Base-by-base conservation (phyloP, 1,284 basidiomycete species). In the Fomitiporia mediterranea region DNA sequence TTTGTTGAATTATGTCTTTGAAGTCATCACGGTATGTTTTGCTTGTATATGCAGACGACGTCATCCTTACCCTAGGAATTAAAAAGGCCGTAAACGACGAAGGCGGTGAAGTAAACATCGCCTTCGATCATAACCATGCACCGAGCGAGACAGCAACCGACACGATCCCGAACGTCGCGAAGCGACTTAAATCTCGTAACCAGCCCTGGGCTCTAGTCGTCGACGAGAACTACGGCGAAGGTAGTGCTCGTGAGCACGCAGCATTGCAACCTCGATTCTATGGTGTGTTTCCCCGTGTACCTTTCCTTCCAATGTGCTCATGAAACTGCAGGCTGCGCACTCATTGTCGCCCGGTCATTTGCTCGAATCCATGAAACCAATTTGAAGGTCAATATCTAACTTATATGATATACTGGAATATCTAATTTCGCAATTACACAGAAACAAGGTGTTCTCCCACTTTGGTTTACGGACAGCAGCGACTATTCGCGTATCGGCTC, bases 301-400 rank as follows among this genome's bases (percentile, higher is more conserved):
- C 25, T 28, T 9, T 28, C 43, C 15, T 30, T 25, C 7, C 25
- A 43, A 17, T 27, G 30, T 51, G 56, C 34, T 51, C 17, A 11
- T 43, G 37, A 38, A 2, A 54, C 30, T n/a, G 11, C 58, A 88
- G 91, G 91, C 27, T 93, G 91, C 65, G 81, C 79, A 5, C 74
- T 93, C 74, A 93, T 95, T 64, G 71, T 94, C 54, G 90, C 91
- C 0, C 81, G 94, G 32, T 98, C 94, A 2, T 99, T 99, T 66
- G 97, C 97, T 61, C 90, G 97, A 62, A 99, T 99, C 60, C 97
- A 99, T 72, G 94, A 98, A 74, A 98, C 95, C 11, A 98, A 98
- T 73, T 75, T 98, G 60, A 97, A 97, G 78, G 91, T 88, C 62
- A 40, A 75, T 64, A 23, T 3, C 25, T 5, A 5, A 15, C 30